These are phyloP conservation scores for Whalleya microplaca DNA, from an alignment of 2,329 filamentous ascomycete species.

Conservation along the genomic window DNA sequence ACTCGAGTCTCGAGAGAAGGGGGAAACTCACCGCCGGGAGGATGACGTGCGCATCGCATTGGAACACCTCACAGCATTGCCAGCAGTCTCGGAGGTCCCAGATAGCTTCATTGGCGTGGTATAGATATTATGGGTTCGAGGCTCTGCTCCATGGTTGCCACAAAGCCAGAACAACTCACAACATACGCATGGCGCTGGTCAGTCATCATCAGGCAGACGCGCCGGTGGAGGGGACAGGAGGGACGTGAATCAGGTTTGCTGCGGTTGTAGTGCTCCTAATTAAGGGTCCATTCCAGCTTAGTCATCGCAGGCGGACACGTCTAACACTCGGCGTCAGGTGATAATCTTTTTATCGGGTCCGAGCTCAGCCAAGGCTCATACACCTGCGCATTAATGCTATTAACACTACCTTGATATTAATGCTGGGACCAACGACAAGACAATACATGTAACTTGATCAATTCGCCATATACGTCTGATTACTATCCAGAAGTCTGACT, in stretches of 20 bases:
- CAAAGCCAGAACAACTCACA: conserved; percentile 13
- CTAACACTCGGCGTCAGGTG: conserved; percentile 27
- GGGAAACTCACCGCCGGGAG: conserved; percentile 26
- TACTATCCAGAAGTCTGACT: background rate
- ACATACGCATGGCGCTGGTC: too few relatives aligned
- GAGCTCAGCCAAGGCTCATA: conserved; percentile 12
- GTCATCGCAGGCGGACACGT: conserved; percentile 10
- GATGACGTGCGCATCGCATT: conserved; percentile 20
- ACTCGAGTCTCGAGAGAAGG: conserved; percentile 9
- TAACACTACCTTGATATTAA: conserved; percentile 1
- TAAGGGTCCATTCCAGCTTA: conserved; percentile 5
- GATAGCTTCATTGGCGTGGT: conserved; percentile 33
- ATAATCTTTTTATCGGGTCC: conserved; percentile 1
- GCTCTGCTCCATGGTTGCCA: conserved; percentile 35
- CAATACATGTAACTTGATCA: background rate
- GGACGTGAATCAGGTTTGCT: background rate
- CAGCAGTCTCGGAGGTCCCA: conserved; percentile 30
- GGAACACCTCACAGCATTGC: conserved; percentile 36
- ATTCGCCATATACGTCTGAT: background rate
- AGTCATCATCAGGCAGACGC: conserved; percentile 27
- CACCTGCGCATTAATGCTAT: background rate
- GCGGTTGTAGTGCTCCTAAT: background rate
- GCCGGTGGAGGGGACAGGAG: conserved; percentile 4
- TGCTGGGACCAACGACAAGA: background rate
- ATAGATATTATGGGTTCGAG: conserved; percentile 14